Evolutionary conservation across 2,329 filamentous ascomycete species (phyloP), one percentile per base, ranked within the genome.

Genomic region (Sclerotinia sclerotiorum): DNA sequence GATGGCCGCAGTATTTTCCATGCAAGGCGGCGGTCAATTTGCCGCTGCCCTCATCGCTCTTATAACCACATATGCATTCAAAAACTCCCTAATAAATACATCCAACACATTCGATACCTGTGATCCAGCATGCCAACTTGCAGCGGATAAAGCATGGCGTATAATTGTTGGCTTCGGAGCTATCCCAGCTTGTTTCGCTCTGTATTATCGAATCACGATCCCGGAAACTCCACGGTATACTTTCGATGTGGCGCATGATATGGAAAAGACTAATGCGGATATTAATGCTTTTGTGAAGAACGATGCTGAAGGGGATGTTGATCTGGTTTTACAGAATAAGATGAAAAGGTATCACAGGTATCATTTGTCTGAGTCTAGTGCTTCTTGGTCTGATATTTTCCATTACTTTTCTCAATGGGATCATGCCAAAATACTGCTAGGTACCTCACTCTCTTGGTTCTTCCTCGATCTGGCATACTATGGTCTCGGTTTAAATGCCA

Each of bases 161-260:
- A 86, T 93, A 61, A 87, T 95, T 69, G 89, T 95, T 68, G 91
- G 91, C 19, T 88, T 94, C 70, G 92, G 92, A 49, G 91, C 90
- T 17, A 81, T 95, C 13, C 92, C 92, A 0, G 92, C 90, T 3
- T 90, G 87, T 74, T 84, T 93, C 69, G 92, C 91, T 17, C 83
- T 95, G n/a, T 94, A 94, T 79, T 95, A 92, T 80, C 90, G 92
- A 71, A 85, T 95, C 65, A 94, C 91, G 29, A 94, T 95, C 69
- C 92, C 92, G 11, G 92, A 95, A 80, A 94, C 92, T 4, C 91
- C 91, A 49, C 87, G 91, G 49, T 94, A 94, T 78, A 94, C 91
- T 1, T 93, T 94, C 73, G 92, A 95, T 77, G 87, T 95, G 2
- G 84, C 87, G 39, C 88, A 88, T 69, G 91, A 95, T 75, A 83